Conservation (phyloP, 768 basidiomycete genomes). For the Wakefieldia striispora region DNA sequence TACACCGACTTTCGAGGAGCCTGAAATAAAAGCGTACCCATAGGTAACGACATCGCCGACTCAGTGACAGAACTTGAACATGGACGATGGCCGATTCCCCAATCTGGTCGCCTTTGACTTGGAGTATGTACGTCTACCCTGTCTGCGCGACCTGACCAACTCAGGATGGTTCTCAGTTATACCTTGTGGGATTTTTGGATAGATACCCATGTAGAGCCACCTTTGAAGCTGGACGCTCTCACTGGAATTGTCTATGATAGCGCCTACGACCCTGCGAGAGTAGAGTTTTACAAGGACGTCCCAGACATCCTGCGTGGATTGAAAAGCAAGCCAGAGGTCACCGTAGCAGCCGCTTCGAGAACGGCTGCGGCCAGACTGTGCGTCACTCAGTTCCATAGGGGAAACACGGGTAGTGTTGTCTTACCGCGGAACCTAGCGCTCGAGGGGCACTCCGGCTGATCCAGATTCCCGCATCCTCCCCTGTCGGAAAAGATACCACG, state of each 20-base stretch:
- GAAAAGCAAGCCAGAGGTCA: slow-evolving; percentile 41
- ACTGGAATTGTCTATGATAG: slow-evolving; percentile 27
- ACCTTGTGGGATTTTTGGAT: slow-evolving; percentile 89
- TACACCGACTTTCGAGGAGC: too few species aligned
- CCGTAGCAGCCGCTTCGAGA: slow-evolving; percentile 72
- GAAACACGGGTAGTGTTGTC: neutral
- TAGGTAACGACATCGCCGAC: neutral
- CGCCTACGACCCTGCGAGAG: slow-evolving; percentile 22
- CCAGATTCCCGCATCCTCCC: slow-evolving; percentile 45
- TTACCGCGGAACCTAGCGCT: slow-evolving; percentile 48
- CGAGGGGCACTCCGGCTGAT: slow-evolving; percentile 68
- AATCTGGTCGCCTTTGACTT: slow-evolving; percentile 78
- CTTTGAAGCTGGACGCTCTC: slow-evolving; percentile 45
- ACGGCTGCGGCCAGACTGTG: slow-evolving; percentile 70
- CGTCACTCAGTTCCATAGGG: slow-evolving; percentile 18
- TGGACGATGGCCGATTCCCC: slow-evolving; percentile 41
- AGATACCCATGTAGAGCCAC: slow-evolving; percentile 69
- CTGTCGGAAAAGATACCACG: slow-evolving; percentile 24
- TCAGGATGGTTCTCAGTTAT: slow-evolving; percentile 47
- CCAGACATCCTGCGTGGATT: slow-evolving; percentile 66
- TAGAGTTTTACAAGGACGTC: slow-evolving; percentile 77
- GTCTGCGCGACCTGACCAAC: neutral
- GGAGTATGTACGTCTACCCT: slow-evolving; percentile 50
- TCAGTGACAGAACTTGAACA: slow-evolving; percentile 9
- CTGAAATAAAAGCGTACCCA: too few species aligned